Conservation (phyloP, 495 filamentous ascomycete species). For the Daldinia vernicosa region DNA sequence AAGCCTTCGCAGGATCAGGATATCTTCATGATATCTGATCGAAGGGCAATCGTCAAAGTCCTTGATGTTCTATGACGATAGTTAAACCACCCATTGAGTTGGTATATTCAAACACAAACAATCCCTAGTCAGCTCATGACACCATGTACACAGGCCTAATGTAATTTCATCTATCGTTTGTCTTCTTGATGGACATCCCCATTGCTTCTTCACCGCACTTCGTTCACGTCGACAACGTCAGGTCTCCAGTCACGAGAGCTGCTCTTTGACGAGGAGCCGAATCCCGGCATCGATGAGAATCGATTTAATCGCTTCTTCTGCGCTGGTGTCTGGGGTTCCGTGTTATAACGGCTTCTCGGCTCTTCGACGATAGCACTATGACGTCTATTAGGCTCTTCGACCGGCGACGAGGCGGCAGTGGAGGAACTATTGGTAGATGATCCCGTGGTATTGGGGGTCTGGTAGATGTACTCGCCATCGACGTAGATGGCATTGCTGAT, state of each 20-base stretch:
- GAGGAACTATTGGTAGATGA: slow-evolving; percentile 54
- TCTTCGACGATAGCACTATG: slow-evolving; percentile 37
- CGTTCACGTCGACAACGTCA: slow-evolving; percentile 18
- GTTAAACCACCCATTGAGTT: slow-evolving; percentile 9
- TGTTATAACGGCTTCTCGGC: slow-evolving; percentile 14
- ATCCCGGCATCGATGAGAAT: slow-evolving; percentile 60
- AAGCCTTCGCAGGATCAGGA: slow-evolving; percentile 3
- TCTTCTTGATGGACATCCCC: not conserved
- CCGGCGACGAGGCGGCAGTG: slow-evolving; percentile 41
- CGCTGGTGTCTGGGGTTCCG: slow-evolving; percentile 24
- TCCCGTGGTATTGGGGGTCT: slow-evolving; percentile 59
- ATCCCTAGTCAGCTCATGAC: slow-evolving; percentile 3
- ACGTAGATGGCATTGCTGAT: slow-evolving; percentile 87
- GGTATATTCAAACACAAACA: slow-evolving; percentile 34
- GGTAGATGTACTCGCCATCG: slow-evolving; percentile 90
- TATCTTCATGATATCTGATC: slow-evolving; percentile 11
- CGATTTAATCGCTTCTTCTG: slow-evolving; percentile 53
- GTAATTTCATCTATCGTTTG: slow-evolving; percentile 7
- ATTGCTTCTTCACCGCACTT: slow-evolving; percentile 13
- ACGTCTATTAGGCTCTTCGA: slow-evolving; percentile 20
- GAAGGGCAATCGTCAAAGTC: slow-evolving; percentile 31
- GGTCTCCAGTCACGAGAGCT: slow-evolving; percentile 40
- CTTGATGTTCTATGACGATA: slow-evolving; percentile 16
- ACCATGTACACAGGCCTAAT: slow-evolving; percentile 26
- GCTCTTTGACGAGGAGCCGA: slow-evolving; percentile 48